These are phyloP conservation scores for Allomyces arbusculus DNA, from an alignment of 192 early-diverging fungal species.

Conservation along the genomic window DNA sequence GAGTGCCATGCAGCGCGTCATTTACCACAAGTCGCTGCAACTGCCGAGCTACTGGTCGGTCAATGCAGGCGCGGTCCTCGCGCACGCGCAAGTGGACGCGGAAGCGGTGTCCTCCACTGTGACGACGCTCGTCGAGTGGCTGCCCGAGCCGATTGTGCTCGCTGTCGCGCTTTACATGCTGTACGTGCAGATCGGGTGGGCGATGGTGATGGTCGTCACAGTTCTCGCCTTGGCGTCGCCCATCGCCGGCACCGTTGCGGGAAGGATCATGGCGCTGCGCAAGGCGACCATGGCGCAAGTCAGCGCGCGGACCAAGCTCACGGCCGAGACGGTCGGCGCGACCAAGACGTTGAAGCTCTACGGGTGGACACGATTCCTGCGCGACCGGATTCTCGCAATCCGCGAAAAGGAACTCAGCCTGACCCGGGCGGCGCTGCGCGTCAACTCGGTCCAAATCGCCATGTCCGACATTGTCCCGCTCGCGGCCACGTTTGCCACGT, in stretches of 20 bases:
- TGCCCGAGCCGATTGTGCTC: not conserved
- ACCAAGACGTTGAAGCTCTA: constrained; percentile 64
- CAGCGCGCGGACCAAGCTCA: constrained; percentile 39
- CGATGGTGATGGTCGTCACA: constrained; percentile 8
- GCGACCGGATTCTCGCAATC: constrained; percentile 28
- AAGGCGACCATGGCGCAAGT: constrained; percentile 29
- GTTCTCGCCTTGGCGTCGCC: constrained; percentile 32
- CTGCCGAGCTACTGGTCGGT: not conserved
- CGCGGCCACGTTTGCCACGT: constrained; percentile 21
- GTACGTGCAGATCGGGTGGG: not conserved
- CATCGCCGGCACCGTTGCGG: constrained; percentile 32
- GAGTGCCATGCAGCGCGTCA: not conserved
- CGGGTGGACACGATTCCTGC: constrained; percentile 46
- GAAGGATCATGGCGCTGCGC: constrained; percentile 17
- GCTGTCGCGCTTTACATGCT: constrained; percentile 2
- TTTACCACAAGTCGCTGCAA: not conserved
- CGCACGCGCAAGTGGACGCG: not conserved
- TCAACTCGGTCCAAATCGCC: constrained; percentile 33
- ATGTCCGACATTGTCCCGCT: constrained; percentile 43
- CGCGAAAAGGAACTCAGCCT: constrained; percentile 30
- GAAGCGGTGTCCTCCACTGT: not conserved
- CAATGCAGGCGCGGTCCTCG: not conserved
- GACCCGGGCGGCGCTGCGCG: constrained; percentile 18
- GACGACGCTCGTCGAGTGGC: not conserved
- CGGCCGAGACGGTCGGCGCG: constrained; percentile 47